A percentile compares a stretch with the other conserved stretches of the same genome.
Evolutionary conservation across 2,329 filamentous ascomycete genomes (phyloP).

Genomic region (Sporothrix globosa): DNA sequence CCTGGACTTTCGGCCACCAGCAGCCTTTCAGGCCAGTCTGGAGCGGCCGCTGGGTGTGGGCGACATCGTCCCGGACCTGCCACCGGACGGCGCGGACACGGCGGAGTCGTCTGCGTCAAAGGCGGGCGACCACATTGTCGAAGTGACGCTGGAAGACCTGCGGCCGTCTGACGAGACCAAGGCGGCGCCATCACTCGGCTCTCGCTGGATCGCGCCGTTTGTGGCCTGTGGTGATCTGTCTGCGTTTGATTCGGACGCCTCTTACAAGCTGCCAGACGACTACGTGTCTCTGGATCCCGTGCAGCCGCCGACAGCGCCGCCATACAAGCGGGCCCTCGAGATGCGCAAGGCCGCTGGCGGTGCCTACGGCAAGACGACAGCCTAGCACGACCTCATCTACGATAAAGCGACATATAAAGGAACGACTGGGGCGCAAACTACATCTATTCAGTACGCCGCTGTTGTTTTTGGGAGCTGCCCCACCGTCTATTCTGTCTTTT

Average conservation of each 20-base stretch:
- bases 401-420: not conserved
- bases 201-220: conserved; percentile 90
- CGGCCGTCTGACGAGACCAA: conserved; percentile 32
- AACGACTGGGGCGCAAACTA: not conserved
- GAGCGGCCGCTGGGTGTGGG: conserved; percentile 74
- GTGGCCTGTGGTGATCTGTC: conserved; percentile 96
- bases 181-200: conserved; percentile 43
- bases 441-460: not conserved
- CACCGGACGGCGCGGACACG: not conserved
- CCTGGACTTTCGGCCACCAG: conserved; percentile 80
- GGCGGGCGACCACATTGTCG: conserved; percentile 47
- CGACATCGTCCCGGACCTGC: conserved; percentile 43
- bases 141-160: conserved; percentile 56
- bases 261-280: conserved; percentile 84
- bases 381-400: not conserved
- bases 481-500: conserved; percentile 7
- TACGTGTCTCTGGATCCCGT: conserved; percentile 87
- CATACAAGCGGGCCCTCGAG: conserved; percentile 89
- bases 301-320: conserved; percentile 92
- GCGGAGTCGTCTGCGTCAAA: not conserved
- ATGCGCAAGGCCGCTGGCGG: conserved; percentile 75
- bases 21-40: conserved; percentile 73
- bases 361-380: conserved; percentile 71
- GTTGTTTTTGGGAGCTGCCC: too few relatives aligned
- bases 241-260: conserved; percentile 93